A percentile compares a stretch with the other conserved stretches of the same genome.
These are phyloP conservation scores for Chaetomiaceae sp. DNA, from an alignment of 2,329 filamentous ascomycete genomes.

Conservation along the genomic window DNA sequence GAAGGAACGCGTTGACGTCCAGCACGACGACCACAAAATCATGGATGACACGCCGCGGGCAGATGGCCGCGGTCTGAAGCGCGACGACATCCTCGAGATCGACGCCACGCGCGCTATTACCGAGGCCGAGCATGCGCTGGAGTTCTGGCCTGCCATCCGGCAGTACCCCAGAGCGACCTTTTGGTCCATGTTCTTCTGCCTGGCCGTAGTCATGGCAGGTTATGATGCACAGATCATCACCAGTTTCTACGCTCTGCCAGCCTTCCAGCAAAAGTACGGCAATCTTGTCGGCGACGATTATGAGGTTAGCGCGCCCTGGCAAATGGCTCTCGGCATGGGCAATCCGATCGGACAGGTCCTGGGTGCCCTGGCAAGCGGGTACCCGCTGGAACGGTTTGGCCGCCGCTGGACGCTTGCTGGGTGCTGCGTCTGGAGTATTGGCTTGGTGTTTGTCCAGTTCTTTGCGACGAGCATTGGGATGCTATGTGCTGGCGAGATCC, in stretches of 20 bases:
- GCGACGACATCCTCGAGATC: background rate
- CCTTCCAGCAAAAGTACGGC: slow-evolving; percentile 53
- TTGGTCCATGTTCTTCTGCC: slow-evolving; percentile 55
- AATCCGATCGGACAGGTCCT: slow-evolving; percentile 52
- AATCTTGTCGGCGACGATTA: slow-evolving; percentile 39
- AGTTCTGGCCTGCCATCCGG: slow-evolving; percentile 35
- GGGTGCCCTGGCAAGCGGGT: slow-evolving; percentile 45
- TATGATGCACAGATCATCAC: slow-evolving; percentile 61
- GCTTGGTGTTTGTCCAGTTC: slow-evolving; percentile 57
- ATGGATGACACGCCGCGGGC: no score
- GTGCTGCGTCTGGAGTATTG: slow-evolving; percentile 41
- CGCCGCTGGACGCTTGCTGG: slow-evolving; percentile 39
- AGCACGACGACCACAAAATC: no score
- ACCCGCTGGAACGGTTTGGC: slow-evolving; percentile 41
- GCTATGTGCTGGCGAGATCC: slow-evolving; percentile 54
- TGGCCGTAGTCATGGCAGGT: slow-evolving; percentile 55
- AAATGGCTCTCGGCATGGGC: slow-evolving; percentile 44
- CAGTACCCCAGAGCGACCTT: slow-evolving; percentile 41
- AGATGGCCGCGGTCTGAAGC: background rate
- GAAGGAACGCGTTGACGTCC: no score
- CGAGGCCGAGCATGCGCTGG: background rate
- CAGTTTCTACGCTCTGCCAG: slow-evolving; percentile 53
- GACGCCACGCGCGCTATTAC: slow-evolving; percentile 1
- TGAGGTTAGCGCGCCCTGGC: slow-evolving; percentile 39
- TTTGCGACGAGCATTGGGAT: slow-evolving; percentile 50